A percentile compares a stretch with the other conserved stretches of the same genome.
phyloP scores from a whole-genome alignment of 2,329 filamentous ascomycete genomes.

The Lecanoromycetidae sp. region DNA sequence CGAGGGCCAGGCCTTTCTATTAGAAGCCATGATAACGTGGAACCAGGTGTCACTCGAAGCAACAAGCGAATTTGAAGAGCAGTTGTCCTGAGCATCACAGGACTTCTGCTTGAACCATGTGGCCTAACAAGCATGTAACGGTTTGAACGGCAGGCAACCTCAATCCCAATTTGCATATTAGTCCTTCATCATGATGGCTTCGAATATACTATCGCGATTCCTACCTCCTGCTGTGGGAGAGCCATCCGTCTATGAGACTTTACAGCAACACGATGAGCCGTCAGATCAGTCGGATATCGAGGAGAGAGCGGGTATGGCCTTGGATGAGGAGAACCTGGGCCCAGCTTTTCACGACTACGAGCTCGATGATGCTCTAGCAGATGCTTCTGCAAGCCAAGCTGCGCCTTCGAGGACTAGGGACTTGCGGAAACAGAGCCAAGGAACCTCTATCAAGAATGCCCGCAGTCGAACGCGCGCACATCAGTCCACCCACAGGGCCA shows the following conservation, averaged over 20 bases:
- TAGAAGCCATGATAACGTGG: neutral
- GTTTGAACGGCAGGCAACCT: slow-evolving; percentile 6
- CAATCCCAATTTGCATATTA: neutral
- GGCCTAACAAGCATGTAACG: neutral
- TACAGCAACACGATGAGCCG: slow-evolving; percentile 31
- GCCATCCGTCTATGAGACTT: slow-evolving; percentile 23
- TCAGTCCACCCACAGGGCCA: slow-evolving; percentile 16
- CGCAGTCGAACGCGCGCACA: slow-evolving; percentile 7
- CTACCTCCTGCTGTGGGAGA: slow-evolving; percentile 29
- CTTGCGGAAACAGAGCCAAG: slow-evolving; percentile 26
- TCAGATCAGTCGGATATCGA: slow-evolving; percentile 36
- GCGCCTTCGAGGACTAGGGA: slow-evolving; percentile 22
- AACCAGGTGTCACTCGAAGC: no score
- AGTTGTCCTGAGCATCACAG: slow-evolving; percentile 2
- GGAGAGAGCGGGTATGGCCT: slow-evolving; percentile 35
- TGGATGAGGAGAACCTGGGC: slow-evolving; percentile 39
- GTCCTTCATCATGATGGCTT: slow-evolving; percentile 35
- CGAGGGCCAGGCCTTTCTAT: neutral
- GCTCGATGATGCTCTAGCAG: slow-evolving; percentile 43
- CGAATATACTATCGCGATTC: slow-evolving; percentile 41
- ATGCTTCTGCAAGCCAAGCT: slow-evolving; percentile 37
- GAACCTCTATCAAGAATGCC: slow-evolving; percentile 20
- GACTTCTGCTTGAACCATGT: slow-evolving; percentile 6
- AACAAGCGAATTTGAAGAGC: neutral
- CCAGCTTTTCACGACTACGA: slow-evolving; percentile 44